Evolutionary conservation across 2,329 filamentous ascomycete species (phyloP).

Genomic region (Aspergillus sp.): DNA sequence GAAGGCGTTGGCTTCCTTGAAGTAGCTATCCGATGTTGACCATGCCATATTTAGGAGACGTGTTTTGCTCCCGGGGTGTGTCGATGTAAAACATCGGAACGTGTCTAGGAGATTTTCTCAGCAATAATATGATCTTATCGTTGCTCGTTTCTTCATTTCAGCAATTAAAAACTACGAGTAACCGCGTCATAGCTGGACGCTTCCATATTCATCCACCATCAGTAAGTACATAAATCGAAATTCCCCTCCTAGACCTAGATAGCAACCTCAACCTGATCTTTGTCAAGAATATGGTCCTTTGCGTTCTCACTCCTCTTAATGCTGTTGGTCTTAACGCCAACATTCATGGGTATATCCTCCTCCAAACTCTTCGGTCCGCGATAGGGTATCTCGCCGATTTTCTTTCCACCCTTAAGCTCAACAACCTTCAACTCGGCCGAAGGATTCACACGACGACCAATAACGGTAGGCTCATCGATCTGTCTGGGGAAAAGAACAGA

Average conservation of each 20-base stretch:
- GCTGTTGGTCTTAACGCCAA: background rate
- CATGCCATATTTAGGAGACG: too few relatives aligned
- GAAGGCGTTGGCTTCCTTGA: background rate
- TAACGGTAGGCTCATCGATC: slow-evolving; percentile 11
- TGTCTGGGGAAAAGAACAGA: slow-evolving; percentile 17
- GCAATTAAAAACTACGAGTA: background rate
- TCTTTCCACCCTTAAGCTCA: slow-evolving; percentile 23
- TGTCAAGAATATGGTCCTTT: background rate
- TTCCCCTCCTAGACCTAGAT: background rate
- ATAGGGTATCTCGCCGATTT: slow-evolving; percentile 17
- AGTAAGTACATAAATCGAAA: background rate
- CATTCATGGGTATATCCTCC: slow-evolving; percentile 42
- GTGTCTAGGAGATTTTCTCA: too few relatives aligned
- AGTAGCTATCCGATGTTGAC: background rate
- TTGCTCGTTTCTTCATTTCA: background rate
- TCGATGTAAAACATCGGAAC: too few relatives aligned
- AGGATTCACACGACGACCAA: slow-evolving; percentile 16
- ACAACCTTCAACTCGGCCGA: slow-evolving; percentile 28
- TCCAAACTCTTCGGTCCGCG: slow-evolving; percentile 2
- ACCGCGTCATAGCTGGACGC: background rate
- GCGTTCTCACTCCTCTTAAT: background rate
- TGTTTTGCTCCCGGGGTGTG: too few relatives aligned
- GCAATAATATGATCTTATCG: background rate
- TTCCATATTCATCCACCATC: background rate
- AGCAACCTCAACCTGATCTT: background rate